A percentile compares a stretch with the other conserved stretches of the same genome.
Evolutionary conservation across 257 asterid species (phyloP).

Genomic region (Solanum phureja): DNA sequence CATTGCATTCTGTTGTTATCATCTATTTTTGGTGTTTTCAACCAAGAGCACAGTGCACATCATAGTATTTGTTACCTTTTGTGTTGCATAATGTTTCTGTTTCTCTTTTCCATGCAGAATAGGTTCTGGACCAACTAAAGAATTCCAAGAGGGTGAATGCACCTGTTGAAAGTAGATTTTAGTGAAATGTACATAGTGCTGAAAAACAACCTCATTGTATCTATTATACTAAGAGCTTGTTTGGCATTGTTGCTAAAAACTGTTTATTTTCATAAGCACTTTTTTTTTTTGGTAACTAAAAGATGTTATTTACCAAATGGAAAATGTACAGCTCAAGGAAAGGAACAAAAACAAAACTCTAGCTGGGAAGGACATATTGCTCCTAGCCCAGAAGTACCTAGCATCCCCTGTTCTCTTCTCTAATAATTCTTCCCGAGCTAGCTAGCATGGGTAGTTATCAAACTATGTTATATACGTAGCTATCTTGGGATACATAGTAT

Average conservation of each 20-base stretch:
- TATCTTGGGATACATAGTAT: too few relatives aligned
- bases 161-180: constrained; percentile 25
- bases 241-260: neutral
- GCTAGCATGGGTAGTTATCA: too few relatives aligned
- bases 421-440: too few relatives aligned
- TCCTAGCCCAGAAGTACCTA: neutral
- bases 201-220: constrained; percentile 6
- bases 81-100: constrained; percentile 9
- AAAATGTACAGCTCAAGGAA: neutral
- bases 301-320: neutral
- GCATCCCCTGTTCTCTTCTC: too few relatives aligned
- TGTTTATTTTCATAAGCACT: neutral
- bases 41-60: neutral
- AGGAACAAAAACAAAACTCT: neutral
- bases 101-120: constrained; percentile 42
- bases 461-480: too few relatives aligned
- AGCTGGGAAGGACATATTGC: neutral
- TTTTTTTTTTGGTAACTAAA: too few relatives aligned
- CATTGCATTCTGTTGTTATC: neutral
- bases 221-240: neutral
- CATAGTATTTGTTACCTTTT: neutral
- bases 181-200: neutral
- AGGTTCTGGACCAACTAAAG: constrained; percentile 42
- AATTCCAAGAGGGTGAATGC: constrained; percentile 48
- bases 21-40: neutral